Evolutionary conservation across 345 rosid species (phyloP).

Genomic region (Dovyalis caffra): DNA sequence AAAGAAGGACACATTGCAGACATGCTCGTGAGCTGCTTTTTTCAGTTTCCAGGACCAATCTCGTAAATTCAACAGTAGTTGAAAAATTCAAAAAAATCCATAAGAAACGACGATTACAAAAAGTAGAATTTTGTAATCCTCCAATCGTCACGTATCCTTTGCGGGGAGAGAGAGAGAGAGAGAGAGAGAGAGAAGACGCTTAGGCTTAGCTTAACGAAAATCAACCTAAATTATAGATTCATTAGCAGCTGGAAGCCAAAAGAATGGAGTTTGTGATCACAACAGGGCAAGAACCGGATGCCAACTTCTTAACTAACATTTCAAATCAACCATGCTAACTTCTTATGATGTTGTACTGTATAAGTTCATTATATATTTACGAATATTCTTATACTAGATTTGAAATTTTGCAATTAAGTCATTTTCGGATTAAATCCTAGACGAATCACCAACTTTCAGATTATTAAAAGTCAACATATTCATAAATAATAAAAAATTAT

Average conservation of each 20-base stretch:
- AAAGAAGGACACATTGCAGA: conserved; percentile 14
- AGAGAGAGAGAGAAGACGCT: conserved; percentile 3
- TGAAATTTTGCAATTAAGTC: no score
- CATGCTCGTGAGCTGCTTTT: conserved; percentile 16
- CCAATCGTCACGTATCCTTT: background rate
- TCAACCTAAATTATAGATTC: background rate
- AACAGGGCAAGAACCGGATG: background rate
- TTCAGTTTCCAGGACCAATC: conserved; percentile 19
- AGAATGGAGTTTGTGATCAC: background rate
- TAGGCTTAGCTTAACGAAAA: background rate
- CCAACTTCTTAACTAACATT: background rate
- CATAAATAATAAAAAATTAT: no score
- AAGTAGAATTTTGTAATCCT: background rate
- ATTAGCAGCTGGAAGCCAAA: background rate
- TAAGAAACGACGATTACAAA: background rate
- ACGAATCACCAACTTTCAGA: no score
- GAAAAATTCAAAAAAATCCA: background rate
- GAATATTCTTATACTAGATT: no score
- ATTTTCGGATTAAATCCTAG: no score
- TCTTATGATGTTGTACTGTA: no score
- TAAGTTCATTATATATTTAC: no score
- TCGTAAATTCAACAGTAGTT: background rate
- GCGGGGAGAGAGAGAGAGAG: no score
- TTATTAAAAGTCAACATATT: no score
- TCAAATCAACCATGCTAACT: no score